Evolutionary conservation across 2,329 filamentous ascomycete species (phyloP), one percentile per base, ranked within the genome.

Genomic region (Diaporthe australafricana): DNA sequence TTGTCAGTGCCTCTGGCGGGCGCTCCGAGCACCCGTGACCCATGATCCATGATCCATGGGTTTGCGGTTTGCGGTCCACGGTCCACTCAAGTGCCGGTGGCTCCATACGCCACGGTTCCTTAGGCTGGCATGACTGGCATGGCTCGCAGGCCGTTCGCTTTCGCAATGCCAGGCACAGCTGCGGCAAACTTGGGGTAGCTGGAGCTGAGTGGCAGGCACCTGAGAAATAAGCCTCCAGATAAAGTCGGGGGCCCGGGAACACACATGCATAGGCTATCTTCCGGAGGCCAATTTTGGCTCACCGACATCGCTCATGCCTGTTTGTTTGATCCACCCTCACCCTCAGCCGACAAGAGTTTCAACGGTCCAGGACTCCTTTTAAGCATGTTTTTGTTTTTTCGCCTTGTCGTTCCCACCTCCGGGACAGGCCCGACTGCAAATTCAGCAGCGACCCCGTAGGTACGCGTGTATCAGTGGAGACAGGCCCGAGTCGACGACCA

Each of bases 401-500:
- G 16, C 22, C 35, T 25, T 20, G 25, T 42, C 30, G 20, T 56
- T 7, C 52, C 66, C 52, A 47, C 40, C 42, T 48, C 66, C 5
- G 40, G 53, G 55, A 22, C 52, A 57, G 42, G 45, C 20, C 52
- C 66, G 27, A 27, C 11, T 45, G 25, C 40, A 30, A 22, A 62
- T 47, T 32, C 50, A 30, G 32, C 63, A 55, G 32, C 63, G 22
- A 35, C 66, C 53, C 40, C 66, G 48, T 53, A 53, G 48, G 48
- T 30, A 67, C 63, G 63, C 66, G 66, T 68, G 45, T 68, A 30
- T 48, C n/a, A 52, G 66, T 45, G 52, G 53, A 20, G 32, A 35
- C 53, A n/a, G n/a, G 20, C 8, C 52, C 40, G 38, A 42, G 12
- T 56, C 60, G 60, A 65, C 42, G 20, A 17, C 60, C 35, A 48